A percentile compares a stretch with the other conserved stretches of the same genome.
phyloP scores from a whole-genome alignment of 768 basidiomycete species.

The Brasilioporus rufonigricans region DNA sequence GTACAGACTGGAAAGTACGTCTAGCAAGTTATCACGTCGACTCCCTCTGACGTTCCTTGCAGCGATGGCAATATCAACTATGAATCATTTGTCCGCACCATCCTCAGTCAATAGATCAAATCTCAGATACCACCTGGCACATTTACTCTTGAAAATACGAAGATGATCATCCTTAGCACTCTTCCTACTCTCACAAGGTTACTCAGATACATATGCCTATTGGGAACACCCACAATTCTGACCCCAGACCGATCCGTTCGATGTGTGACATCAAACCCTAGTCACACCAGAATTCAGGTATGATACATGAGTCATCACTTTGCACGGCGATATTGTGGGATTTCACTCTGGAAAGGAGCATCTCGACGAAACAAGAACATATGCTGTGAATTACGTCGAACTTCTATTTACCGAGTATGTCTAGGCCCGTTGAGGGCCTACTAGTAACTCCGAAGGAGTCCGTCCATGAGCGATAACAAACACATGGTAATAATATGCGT shows the following conservation, averaged over 20 bases:
- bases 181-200: background rate
- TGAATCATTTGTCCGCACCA: slow-evolving; percentile 93
- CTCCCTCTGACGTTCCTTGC: slow-evolving; percentile 5
- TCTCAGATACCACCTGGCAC: background rate
- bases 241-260: background rate
- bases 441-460: background rate
- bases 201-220: background rate
- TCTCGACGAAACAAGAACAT: background rate
- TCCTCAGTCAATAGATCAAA: slow-evolving; percentile 71
- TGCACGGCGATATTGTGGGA: background rate
- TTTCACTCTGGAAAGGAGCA: background rate
- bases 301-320: background rate
- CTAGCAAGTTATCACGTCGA: background rate
- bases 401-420: background rate
- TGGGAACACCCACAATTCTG: background rate
- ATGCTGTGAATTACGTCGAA: background rate
- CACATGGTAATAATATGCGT: background rate
- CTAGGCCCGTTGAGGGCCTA: slow-evolving; percentile 14
- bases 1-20: slow-evolving; percentile 87
- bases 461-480: background rate
- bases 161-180: background rate
- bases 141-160: background rate
- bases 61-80: slow-evolving; percentile 98
- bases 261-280: background rate
- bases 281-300: background rate